phyloP scores from a whole-genome alignment of 2,329 filamentous ascomycete species.

The Stagonosporopsis chrysanthemi region DNA sequence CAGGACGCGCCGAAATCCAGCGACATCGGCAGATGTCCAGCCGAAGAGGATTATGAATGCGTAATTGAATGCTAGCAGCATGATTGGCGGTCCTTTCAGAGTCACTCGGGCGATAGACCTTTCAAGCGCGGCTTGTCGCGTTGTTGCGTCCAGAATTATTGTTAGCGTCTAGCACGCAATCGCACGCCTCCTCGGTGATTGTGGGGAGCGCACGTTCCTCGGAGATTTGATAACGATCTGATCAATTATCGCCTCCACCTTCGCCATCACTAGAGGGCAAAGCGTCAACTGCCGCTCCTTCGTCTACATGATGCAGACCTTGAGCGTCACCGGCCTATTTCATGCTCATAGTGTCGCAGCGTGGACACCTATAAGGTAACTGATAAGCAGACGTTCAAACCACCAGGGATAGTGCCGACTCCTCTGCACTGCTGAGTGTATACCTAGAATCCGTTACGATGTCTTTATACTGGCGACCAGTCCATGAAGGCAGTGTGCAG shows the following conservation, averaged over 20 bases:
- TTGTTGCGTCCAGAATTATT: constrained; percentile 35
- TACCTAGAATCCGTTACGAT: neutral
- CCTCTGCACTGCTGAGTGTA: neutral
- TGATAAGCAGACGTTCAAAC: too few species aligned
- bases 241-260: neutral
- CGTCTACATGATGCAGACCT: neutral
- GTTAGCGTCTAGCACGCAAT: constrained; percentile 42
- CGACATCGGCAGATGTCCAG: constrained; percentile 40
- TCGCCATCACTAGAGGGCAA: neutral
- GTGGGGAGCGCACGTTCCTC: constrained; percentile 30
- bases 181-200: constrained; percentile 20
- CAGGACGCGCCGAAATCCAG: constrained; percentile 29
- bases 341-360: too few species aligned
- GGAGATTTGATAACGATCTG: constrained; percentile 29
- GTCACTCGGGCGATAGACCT: constrained; percentile 36
- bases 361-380: neutral
- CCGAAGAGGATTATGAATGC: constrained; percentile 35
- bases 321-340: neutral
- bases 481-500: neutral
- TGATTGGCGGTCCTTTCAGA: constrained; percentile 39
- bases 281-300: neutral
- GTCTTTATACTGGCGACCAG: neutral
- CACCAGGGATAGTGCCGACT: neutral
- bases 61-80: constrained; percentile 25
- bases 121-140: constrained; percentile 35